Evolutionary conservation across 2,329 filamentous ascomycete species (phyloP).

Genomic region (Phyllosticta citribraziliensis): DNA sequence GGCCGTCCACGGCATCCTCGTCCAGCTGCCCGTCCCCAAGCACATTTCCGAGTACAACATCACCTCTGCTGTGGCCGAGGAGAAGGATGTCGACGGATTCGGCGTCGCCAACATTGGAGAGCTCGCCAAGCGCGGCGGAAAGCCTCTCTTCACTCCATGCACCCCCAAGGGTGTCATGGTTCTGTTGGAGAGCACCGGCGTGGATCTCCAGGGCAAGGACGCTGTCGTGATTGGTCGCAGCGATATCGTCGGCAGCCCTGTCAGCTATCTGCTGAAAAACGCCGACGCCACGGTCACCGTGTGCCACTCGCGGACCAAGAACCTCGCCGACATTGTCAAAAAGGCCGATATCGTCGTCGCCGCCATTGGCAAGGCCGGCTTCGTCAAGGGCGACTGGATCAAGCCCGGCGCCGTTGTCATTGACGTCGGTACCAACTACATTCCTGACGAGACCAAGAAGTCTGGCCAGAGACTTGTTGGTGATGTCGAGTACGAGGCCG

Average conservation of each 20-base stretch:
- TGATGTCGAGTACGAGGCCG: slow-evolving; percentile 86
- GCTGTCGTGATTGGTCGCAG: slow-evolving; percentile 91
- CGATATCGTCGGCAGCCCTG: slow-evolving; percentile 94
- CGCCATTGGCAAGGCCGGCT: slow-evolving; percentile 77
- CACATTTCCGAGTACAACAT: slow-evolving; percentile 84
- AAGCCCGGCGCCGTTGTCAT: slow-evolving; percentile 94
- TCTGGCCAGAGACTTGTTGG: slow-evolving; percentile 86
- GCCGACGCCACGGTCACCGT: slow-evolving; percentile 94
- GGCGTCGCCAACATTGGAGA: slow-evolving; percentile 91
- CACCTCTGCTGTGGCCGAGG: slow-evolving; percentile 80
- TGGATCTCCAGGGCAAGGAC: slow-evolving; percentile 79
- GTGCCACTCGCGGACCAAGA: slow-evolving; percentile 80
- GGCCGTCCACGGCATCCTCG: slow-evolving; percentile 79
- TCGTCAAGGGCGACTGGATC: slow-evolving; percentile 91
- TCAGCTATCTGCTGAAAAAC: slow-evolving; percentile 90
- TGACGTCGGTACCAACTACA: slow-evolving; percentile 95
- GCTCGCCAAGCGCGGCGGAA: slow-evolving; percentile 87
- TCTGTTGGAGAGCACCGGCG: slow-evolving; percentile 70
- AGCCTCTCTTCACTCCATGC: slow-evolving; percentile 83
- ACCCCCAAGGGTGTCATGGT: slow-evolving; percentile 97
- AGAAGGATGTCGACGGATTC: slow-evolving; percentile 98
- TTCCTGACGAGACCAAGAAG: slow-evolving; percentile 81
- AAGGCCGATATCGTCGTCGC: slow-evolving; percentile 82
- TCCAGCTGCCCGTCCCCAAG: slow-evolving; percentile 82
- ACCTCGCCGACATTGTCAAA: slow-evolving; percentile 65